A percentile compares a stretch with the other conserved stretches of the same genome.
Conservation (phyloP, 2,329 filamentous ascomycete species). For the Colletotrichum eremochloae region DNA sequence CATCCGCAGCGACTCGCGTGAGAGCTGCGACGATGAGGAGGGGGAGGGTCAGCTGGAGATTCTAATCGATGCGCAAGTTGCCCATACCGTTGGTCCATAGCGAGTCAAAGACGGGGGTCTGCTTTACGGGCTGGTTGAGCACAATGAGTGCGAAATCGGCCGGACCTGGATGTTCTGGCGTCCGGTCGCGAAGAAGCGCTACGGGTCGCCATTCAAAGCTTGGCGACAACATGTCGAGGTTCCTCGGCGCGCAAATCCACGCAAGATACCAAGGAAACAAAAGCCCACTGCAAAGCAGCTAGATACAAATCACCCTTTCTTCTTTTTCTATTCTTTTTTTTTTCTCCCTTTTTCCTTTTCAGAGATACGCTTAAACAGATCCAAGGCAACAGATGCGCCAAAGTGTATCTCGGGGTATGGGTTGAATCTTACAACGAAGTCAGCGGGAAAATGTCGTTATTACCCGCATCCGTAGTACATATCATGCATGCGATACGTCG, state of each 20-base stretch:
- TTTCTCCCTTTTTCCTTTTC: not conserved
- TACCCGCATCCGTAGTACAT: not conserved
- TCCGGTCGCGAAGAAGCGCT: conserved; percentile 53
- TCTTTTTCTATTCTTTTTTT: not conserved
- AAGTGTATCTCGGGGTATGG: not conserved
- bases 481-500: conserved; percentile 14
- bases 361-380: too few species aligned
- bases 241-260: not conserved
- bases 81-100: conserved; percentile 64
- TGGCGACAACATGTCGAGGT: conserved; percentile 19
- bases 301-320: not conserved
- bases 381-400: conserved; percentile 6
- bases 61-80: not conserved
- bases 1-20: conserved; percentile 86
- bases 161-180: conserved; percentile 33
- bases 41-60: conserved; percentile 43
- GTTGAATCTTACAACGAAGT: not conserved
- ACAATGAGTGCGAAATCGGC: conserved; percentile 61
- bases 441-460: not conserved
- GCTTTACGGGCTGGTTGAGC: conserved; percentile 65
- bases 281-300: not conserved
- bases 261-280: not conserved
- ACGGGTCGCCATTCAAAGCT: conserved; percentile 57
- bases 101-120: conserved; percentile 61
- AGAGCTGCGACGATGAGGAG: conserved; percentile 61